phyloP scores from a whole-genome alignment of 805 yeast genomes.

The Groenewaldozyma salmanticensis region DNA sequence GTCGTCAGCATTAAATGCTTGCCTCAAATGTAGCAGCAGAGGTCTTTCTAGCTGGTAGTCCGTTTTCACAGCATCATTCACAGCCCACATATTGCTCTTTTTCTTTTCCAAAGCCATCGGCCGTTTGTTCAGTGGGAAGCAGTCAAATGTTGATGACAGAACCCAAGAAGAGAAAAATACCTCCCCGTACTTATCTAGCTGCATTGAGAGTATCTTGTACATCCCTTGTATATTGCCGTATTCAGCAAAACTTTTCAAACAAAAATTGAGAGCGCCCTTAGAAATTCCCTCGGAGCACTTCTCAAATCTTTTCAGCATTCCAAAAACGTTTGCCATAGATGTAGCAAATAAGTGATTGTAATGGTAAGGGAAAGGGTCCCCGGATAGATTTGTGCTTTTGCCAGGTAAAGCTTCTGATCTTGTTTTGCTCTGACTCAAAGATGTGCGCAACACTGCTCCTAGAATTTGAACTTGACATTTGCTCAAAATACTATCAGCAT shows the following conservation, averaged over 20 bases:
- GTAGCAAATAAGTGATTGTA: constrained; percentile 11
- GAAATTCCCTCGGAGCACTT: constrained; percentile 14
- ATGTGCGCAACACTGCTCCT: constrained; percentile 13
- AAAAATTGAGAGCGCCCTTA: constrained; percentile 15
- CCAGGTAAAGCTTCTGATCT: background rate
- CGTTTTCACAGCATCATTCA: constrained; percentile 12
- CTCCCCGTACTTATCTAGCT: constrained; percentile 6
- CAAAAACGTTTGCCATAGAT: constrained; percentile 22
- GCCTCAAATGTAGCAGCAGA: constrained; percentile 14
- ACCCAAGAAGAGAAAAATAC: constrained; percentile 7
- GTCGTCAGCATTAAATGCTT: constrained; percentile 8
- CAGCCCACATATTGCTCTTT: constrained; percentile 13
- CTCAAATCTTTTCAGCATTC: constrained; percentile 16
- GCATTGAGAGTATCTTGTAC: constrained; percentile 16
- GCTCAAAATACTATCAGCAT: constrained; percentile 14
- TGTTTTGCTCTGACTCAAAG: constrained; percentile 4
- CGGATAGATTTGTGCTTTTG: background rate
- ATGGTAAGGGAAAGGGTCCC: constrained; percentile 5
- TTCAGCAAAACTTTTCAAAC: constrained; percentile 16
- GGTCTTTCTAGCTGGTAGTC: constrained; percentile 15
- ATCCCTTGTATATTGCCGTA: constrained; percentile 22
- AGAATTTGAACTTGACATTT: constrained; percentile 21
- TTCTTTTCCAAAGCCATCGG: constrained; percentile 12
- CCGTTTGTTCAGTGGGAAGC: constrained; percentile 18
- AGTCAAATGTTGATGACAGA: constrained; percentile 16